Conservation (phyloP, 1,139 yeast genomes). For the Diutina pseudorugosa region DNA sequence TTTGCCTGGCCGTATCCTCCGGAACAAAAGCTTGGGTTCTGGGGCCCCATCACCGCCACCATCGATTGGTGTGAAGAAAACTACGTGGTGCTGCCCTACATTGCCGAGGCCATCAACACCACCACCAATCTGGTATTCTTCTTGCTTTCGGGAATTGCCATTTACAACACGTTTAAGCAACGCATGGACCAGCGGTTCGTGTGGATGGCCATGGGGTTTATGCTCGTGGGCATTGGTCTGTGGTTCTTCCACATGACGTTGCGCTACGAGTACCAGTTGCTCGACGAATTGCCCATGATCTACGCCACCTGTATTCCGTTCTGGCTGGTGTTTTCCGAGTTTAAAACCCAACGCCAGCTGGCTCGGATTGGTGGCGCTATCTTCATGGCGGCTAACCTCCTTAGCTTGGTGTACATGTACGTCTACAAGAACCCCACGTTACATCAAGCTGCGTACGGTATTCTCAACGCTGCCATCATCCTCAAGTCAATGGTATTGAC, state of each 20-base stretch:
- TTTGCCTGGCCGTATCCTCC: slow-evolving; percentile 35
- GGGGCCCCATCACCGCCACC: slow-evolving; percentile 51
- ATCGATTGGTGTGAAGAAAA: slow-evolving; percentile 98
- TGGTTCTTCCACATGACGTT: slow-evolving; percentile 97
- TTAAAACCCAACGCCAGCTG: slow-evolving; percentile 17
- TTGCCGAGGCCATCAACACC: slow-evolving; percentile 86
- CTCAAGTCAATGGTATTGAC: slow-evolving; percentile 42
- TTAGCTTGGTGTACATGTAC: slow-evolving; percentile 56
- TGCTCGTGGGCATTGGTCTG: slow-evolving; percentile 81
- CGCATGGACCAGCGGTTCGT: slow-evolving; percentile 59
- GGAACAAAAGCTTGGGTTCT: slow-evolving; percentile 29
- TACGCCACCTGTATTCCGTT: slow-evolving; percentile 94
- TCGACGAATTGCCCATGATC: slow-evolving; percentile 96
- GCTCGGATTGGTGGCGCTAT: slow-evolving; percentile 36
- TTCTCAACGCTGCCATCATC: slow-evolving; percentile 52
- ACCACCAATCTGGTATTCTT: slow-evolving; percentile 64
- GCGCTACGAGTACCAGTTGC: slow-evolving; percentile 72
- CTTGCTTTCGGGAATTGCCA: slow-evolving; percentile 53
- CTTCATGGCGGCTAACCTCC: slow-evolving; percentile 38
- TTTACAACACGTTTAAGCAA: slow-evolving; percentile 47
- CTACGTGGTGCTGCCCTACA: slow-evolving; percentile 70
- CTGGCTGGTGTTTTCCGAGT: slow-evolving; percentile 76
- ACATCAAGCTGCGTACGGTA: slow-evolving; percentile 72
- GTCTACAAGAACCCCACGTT: slow-evolving; percentile 63
- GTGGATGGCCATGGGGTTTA: slow-evolving; percentile 65